phyloP scores from a whole-genome alignment of 1,284 basidiomycete genomes.

The Agaricales sp. region DNA sequence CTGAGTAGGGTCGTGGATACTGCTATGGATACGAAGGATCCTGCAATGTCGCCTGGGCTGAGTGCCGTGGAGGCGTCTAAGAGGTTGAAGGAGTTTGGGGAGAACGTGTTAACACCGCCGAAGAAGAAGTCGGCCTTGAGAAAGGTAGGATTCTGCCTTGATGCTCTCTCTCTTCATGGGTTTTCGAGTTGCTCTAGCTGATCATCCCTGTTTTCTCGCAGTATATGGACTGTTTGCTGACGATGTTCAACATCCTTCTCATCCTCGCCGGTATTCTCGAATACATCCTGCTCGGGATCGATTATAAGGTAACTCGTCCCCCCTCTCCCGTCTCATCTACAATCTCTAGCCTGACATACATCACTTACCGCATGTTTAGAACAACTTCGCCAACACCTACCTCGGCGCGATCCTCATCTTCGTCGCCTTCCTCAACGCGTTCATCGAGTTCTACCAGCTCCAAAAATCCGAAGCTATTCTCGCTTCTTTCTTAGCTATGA shows the following conservation, averaged over 20 bases:
- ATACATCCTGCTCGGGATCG: conserved; percentile 52
- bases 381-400: conserved; percentile 57
- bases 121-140: conserved; percentile 54
- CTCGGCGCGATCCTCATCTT: conserved; percentile 57
- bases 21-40: conserved; percentile 41
- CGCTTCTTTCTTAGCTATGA: conserved; percentile 62
- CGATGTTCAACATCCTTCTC: conserved; percentile 61
- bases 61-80: conserved; percentile 40
- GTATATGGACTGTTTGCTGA: conserved; percentile 53
- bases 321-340: conserved; percentile 2
- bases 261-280: conserved; percentile 54
- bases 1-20: conserved; percentile 34
- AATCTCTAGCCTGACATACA: conserved; percentile 2
- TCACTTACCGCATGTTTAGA: too few relatives aligned
- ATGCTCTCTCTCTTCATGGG: conserved; percentile 4
- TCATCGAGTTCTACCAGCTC: conserved; percentile 62
- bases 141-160: conserved; percentile 32
- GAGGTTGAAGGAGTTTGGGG: conserved; percentile 43
- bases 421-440: conserved; percentile 62
- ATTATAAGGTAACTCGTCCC: conserved; percentile 38
- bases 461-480: conserved; percentile 65
- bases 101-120: conserved; percentile 55
- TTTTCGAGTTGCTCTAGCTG: too few relatives aligned
- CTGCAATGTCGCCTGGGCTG: conserved; percentile 40
- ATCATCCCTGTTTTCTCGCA: conserved; percentile 18